Base-by-base conservation (phyloP, 2,329 filamentous ascomycete species). In the Trichophyton rubrum region DNA sequence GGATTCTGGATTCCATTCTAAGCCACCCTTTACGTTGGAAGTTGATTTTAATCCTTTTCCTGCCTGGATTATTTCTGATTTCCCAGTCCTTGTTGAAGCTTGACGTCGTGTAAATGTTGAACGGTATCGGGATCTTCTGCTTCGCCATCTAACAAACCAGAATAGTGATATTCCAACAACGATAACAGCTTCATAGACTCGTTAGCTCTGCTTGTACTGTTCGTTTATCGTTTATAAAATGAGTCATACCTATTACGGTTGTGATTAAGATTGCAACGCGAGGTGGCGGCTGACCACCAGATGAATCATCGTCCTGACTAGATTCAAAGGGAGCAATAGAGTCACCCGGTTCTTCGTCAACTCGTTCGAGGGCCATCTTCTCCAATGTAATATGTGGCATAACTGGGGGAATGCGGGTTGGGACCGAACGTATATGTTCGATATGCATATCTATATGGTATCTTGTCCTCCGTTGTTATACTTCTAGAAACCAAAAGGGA, bases 1-100 rank as follows among this genome's bases (percentile, higher is more conserved):
- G 20, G 62, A 61, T 43, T 61, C 61, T 30, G 60, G 58, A 20
- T 65, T 59, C 64, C 64, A 65, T 1, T 63, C 58, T 9, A 49
- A 27, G 20, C 20, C 60, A 20, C 33, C 17, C 9, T 57, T 35
- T 15, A 6, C 27, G 7, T 57, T 35, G 5, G 22, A 27, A 35
- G 27, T 3, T 35, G 51, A n/a, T 7, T 55, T 55, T 27, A 5
- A 22, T 8, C 35, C 33, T 43, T 43, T 57, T 3, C 27, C 27
- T 43, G 35, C 5, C 35, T 41, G 55, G 15, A 3, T n/a, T 55
- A 35, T 35, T 35, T 55, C 45, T 5, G 45, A 33, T n/a, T 17
- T 55, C 33, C 51, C 51, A 35, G 24, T 35, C 17, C 27, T 55
- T 3, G 15, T 30, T 43, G 55, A 57, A 57, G 35, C 6, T 11